These are phyloP conservation scores for Rhododendron ovatum DNA, from an alignment of 148 eudicot species.

Conservation along the genomic window DNA sequence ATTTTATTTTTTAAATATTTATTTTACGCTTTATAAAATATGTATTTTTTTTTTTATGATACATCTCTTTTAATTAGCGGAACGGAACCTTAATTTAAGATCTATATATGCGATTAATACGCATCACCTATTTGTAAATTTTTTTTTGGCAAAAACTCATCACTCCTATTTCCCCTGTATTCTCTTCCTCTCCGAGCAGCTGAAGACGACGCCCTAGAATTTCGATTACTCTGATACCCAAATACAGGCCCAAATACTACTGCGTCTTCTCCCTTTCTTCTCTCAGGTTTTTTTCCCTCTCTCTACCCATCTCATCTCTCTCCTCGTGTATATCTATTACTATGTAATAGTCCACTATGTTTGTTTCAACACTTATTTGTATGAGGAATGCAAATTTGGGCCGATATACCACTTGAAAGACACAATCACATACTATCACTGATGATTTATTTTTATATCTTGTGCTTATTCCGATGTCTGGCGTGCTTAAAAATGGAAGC, in stretches of 20 bases:
- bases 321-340: neutral
- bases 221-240: neutral
- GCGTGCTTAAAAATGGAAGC: neutral
- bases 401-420: neutral
- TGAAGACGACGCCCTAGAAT: neutral
- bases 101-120: no score
- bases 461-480: neutral
- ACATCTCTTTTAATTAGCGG: no score
- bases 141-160: no score
- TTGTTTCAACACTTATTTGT: neutral
- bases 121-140: no score
- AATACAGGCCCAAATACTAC: neutral
- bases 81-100: no score
- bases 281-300: neutral
- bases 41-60: no score
- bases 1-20: no score
- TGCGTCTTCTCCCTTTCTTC: neutral
- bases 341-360: neutral
- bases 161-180: neutral
- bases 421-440: neutral
- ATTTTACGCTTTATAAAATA: no score
- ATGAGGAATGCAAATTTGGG: neutral
- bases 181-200: neutral
- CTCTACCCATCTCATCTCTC: neutral
- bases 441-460: neutral